phyloP scores from a whole-genome alignment of 768 basidiomycete genomes.

The Boletus vermiculosoides region DNA sequence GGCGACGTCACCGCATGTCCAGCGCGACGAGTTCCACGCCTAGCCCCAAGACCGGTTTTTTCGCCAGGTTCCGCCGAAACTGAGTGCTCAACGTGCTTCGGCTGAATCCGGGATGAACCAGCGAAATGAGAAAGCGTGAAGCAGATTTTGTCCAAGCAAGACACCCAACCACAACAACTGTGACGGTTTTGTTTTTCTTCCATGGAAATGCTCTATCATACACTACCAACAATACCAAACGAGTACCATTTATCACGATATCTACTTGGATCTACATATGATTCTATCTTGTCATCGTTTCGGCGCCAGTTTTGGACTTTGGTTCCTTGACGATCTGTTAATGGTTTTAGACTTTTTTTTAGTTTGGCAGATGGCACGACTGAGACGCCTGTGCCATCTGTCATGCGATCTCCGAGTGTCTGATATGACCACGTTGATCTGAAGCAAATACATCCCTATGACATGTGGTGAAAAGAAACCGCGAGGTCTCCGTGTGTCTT shows the following conservation, averaged over 20 bases:
- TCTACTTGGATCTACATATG: conserved; percentile 6
- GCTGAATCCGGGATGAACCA: too few species aligned
- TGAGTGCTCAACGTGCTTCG: conserved; percentile 4
- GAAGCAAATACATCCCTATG: neutral
- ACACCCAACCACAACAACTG: neutral
- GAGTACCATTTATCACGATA: conserved; percentile 11
- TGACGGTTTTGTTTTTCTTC: neutral
- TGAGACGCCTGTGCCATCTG: neutral
- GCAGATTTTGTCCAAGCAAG: neutral
- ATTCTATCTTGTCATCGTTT: neutral
- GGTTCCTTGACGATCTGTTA: neutral
- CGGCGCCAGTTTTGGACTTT: neutral
- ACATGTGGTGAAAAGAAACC: too few species aligned
- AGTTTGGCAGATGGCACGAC: neutral
- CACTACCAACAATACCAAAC: neutral
- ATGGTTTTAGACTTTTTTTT: conserved; percentile 8
- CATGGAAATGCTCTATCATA: neutral
- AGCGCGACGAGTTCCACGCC: conserved; percentile 31
- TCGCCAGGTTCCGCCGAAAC: conserved; percentile 41
- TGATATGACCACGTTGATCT: neutral
- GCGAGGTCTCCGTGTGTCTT: neutral
- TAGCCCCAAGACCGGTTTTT: conserved; percentile 28
- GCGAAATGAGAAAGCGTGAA: too few species aligned
- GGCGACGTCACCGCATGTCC: conserved; percentile 53
- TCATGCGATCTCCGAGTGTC: neutral